A percentile compares a stretch with the other conserved stretches of the same genome.
These are phyloP conservation scores for Starmerella sp. DNA, from an alignment of 805 yeast genomes.

Conservation along the genomic window DNA sequence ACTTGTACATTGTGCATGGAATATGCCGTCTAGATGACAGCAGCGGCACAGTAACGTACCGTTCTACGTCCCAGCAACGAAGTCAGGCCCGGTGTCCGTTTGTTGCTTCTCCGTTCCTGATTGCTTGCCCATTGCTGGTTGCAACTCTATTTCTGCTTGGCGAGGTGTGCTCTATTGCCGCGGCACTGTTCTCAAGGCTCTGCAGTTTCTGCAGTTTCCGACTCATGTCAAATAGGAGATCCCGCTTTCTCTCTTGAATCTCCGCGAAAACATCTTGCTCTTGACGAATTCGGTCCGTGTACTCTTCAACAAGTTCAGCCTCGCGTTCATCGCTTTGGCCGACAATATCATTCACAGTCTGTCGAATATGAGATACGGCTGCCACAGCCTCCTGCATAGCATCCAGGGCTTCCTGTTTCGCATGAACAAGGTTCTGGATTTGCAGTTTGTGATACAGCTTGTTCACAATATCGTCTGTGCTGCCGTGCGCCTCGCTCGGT, in stretches of 20 bases:
- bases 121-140: too few relatives aligned
- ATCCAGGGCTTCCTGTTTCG: conserved; percentile 20
- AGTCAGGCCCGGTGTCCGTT: too few relatives aligned
- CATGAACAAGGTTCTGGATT: conserved; percentile 17
- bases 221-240: conserved; percentile 8
- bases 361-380: conserved; percentile 12
- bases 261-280: conserved; percentile 11
- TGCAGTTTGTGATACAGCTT: conserved; percentile 15
- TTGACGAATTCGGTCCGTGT: conserved; percentile 10
- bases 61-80: too few relatives aligned
- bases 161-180: not conserved
- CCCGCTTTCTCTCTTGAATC: conserved; percentile 13
- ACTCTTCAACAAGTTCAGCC: conserved; percentile 9
- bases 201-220: conserved; percentile 1
- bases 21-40: not conserved
- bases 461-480: not conserved
- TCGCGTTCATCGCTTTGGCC: conserved; percentile 5
- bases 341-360: conserved; percentile 10
- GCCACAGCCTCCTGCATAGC: conserved; percentile 13
- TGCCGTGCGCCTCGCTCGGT: not conserved
- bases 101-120: too few relatives aligned
- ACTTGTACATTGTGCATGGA: too few relatives aligned
- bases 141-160: not conserved
- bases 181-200: not conserved
- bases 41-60: not conserved